A percentile compares a stretch with the other conserved stretches of the same genome.
Conservation (phyloP, 1,284 basidiomycete species). For the Naganishia liquefaciens region DNA sequence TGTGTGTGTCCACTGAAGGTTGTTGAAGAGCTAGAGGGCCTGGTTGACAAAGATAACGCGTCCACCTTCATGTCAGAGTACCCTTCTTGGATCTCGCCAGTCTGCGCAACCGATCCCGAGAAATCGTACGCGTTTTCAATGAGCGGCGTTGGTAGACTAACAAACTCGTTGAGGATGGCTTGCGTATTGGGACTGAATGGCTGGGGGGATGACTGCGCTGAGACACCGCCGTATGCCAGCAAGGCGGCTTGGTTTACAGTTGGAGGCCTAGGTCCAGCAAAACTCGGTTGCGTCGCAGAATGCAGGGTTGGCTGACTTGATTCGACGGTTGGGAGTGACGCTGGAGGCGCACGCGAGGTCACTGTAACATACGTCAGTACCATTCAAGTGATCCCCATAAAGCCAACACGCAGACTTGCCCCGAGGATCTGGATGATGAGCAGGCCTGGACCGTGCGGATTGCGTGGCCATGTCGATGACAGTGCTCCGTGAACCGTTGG, state of each 20-base stretch:
- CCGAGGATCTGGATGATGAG: not conserved
- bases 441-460: no score
- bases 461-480: not conserved
- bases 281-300: not conserved
- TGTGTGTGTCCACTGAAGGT: no score
- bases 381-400: not conserved
- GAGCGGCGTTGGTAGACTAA: slow-evolving; percentile 17
- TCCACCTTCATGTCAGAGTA: no score
- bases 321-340: not conserved
- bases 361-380: not conserved
- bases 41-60: no score
- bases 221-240: not conserved
- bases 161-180: slow-evolving; percentile 18
- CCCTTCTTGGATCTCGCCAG: no score
- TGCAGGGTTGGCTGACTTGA: not conserved
- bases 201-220: not conserved
- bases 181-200: slow-evolving; percentile 16
- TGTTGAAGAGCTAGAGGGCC: no score
- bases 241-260: not conserved
- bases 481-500: not conserved
- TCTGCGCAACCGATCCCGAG: no score
- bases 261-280: not conserved
- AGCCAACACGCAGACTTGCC: not conserved
- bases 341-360: not conserved
- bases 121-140: slow-evolving; percentile 19